Conservation (phyloP, 192 early-diverging fungal genomes). For the Gryganskiella cystojenkinii region DNA sequence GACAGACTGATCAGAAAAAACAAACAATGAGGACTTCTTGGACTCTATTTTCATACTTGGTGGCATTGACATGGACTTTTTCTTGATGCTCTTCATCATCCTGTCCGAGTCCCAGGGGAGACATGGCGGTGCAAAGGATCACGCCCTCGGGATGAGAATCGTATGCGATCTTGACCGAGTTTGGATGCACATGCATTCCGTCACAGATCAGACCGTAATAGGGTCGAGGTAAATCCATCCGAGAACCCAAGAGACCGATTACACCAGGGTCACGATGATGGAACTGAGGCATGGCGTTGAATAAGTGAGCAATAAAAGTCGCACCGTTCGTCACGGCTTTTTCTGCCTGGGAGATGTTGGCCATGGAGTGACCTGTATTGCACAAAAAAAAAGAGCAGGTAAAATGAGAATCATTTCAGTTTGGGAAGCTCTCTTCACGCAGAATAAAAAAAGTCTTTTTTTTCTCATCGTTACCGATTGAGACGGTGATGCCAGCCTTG, state of each 20-base stretch:
- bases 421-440: too few species aligned
- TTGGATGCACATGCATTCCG: slow-evolving; percentile 85
- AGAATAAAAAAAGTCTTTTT: neutral
- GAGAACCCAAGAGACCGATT: slow-evolving; percentile 76
- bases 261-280: slow-evolving; percentile 90
- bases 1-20: too few species aligned
- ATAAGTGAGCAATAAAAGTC: slow-evolving; percentile 81
- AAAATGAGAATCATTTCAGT: too few species aligned
- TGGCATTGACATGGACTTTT: too few species aligned
- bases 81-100: slow-evolving; percentile 40
- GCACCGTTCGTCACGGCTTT: slow-evolving; percentile 69
- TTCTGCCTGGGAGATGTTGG: slow-evolving; percentile 70
- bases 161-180: slow-evolving; percentile 85
- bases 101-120: slow-evolving; percentile 70
- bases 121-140: slow-evolving; percentile 85
- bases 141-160: slow-evolving; percentile 80
- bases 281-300: slow-evolving; percentile 90
- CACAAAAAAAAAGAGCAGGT: neutral
- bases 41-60: slow-evolving; percentile 26
- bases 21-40: slow-evolving; percentile 10
- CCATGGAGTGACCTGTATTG: slow-evolving; percentile 71
- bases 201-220: slow-evolving; percentile 89
- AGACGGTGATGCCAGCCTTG: slow-evolving; percentile 70
- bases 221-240: slow-evolving; percentile 64
- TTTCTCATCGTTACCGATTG: slow-evolving; percentile 38